Evolutionary conservation across 371 early-diverging fungal genomes (phyloP).

Genomic region (Rhizopus stolonifer): DNA sequence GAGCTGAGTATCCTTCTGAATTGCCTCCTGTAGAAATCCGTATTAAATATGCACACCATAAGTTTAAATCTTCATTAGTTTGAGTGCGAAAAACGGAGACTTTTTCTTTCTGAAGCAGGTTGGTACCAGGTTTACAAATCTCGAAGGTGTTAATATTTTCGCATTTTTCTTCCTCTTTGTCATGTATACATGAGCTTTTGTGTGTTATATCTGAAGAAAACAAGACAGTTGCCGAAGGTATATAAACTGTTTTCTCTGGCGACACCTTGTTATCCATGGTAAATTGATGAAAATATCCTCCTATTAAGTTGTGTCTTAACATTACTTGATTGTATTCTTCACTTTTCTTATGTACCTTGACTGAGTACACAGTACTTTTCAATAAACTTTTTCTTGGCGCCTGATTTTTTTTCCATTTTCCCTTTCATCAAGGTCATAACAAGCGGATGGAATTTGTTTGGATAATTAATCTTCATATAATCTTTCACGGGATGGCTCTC

Average conservation of each 20-base stretch:
- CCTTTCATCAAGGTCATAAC: constrained; percentile 46
- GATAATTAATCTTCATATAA: constrained; percentile 46
- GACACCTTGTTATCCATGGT: constrained; percentile 34
- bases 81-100: constrained; percentile 15
- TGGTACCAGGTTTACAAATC: constrained; percentile 15
- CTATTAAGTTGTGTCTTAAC: constrained; percentile 13
- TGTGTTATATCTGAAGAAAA: constrained; percentile 26
- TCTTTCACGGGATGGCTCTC: constrained; percentile 35
- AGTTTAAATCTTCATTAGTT: constrained; percentile 11
- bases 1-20: too few species aligned
- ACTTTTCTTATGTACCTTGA: constrained; percentile 30
- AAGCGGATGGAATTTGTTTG: constrained; percentile 40
- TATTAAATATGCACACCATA: constrained; percentile 17
- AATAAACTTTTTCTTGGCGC: constrained; percentile 38
- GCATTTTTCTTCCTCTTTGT: not conserved
- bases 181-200: not conserved
- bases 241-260: constrained; percentile 41
- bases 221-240: constrained; percentile 28
- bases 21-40: constrained; percentile 2
- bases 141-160: constrained; percentile 22
- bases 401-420: constrained; percentile 32
- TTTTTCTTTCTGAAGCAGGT: constrained; percentile 25
- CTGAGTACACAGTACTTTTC: constrained; percentile 40
- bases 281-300: constrained; percentile 48
- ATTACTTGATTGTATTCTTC: not conserved